Conservation (phyloP, 305 asterid genomes). For the Euphrasia arctica region DNA sequence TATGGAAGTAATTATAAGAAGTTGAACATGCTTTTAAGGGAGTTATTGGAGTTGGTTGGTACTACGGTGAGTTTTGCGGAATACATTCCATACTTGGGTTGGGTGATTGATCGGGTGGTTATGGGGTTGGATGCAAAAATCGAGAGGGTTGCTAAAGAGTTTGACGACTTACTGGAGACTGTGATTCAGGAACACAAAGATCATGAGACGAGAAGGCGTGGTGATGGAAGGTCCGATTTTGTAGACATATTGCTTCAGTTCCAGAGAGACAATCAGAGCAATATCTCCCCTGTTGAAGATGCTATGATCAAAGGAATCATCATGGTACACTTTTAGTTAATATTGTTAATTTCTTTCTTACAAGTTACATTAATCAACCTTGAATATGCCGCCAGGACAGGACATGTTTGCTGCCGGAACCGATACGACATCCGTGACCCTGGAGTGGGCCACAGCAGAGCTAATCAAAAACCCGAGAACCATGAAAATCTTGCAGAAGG, state of each 20-base stretch:
- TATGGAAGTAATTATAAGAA: not conserved
- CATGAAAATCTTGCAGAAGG: slow-evolving; percentile 21
- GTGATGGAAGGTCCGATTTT: slow-evolving; percentile 18
- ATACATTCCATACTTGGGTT: slow-evolving; percentile 31
- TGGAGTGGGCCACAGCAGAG: slow-evolving; percentile 45
- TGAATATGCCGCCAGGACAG: slow-evolving; percentile 24
- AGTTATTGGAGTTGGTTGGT: slow-evolving; percentile 26
- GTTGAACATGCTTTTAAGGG: slow-evolving; percentile 11
- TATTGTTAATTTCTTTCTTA: no score
- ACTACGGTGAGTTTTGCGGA: slow-evolving; percentile 15
- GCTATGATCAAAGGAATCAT: slow-evolving; percentile 30
- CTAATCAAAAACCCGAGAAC: slow-evolving; percentile 33
- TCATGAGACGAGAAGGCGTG: not conserved
- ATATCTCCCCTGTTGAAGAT: slow-evolving; percentile 5
- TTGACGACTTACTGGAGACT: slow-evolving; percentile 30
- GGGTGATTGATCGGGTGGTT: slow-evolving; percentile 21
- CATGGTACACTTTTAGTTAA: no score
- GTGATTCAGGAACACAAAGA: slow-evolving; percentile 26
- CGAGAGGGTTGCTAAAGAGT: slow-evolving; percentile 12
- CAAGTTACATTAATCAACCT: no score
- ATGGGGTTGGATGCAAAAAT: slow-evolving; percentile 31
- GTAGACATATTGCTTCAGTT: slow-evolving; percentile 29
- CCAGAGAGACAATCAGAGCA: slow-evolving; percentile 25
- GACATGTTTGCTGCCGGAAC: slow-evolving; percentile 46
- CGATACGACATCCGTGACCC: slow-evolving; percentile 26